Conservation (phyloP, 2,329 filamentous ascomycete species). For the Escovopsis sp. region DNA sequence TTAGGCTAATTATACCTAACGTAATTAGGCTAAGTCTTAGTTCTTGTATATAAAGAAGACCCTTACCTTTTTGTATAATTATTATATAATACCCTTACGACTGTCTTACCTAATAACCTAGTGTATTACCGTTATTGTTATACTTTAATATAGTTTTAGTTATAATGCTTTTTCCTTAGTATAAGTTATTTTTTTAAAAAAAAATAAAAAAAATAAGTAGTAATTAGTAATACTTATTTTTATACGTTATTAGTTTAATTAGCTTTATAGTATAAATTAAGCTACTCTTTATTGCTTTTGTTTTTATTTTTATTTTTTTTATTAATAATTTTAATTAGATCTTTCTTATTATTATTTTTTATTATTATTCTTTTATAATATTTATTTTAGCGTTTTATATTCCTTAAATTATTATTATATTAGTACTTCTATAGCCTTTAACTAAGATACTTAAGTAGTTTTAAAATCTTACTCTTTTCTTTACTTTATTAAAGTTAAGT, state of each 20-base stretch:
- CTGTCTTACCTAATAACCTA: too few relatives aligned
- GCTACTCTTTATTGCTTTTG: not conserved
- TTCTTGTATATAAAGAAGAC: too few relatives aligned
- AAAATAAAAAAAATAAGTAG: too few relatives aligned
- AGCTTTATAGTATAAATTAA: not conserved
- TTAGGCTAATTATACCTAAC: too few relatives aligned
- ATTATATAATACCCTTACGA: too few relatives aligned
- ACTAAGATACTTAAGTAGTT: too few relatives aligned
- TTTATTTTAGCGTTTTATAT: not conserved
- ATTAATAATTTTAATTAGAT: not conserved
- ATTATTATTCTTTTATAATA: not conserved
- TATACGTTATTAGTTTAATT: not conserved
- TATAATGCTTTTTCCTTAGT: not conserved
- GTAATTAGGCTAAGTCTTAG: too few relatives aligned
- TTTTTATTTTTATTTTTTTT: not conserved
- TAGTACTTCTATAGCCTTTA: not conserved
- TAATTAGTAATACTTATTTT: not conserved
- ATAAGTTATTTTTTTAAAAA: not conserved
- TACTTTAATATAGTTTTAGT: not conserved
- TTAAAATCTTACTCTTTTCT: too few relatives aligned
- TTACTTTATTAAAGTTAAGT: too few relatives aligned
- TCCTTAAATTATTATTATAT: not conserved
- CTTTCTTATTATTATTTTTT: not conserved
- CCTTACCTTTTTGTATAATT: too few relatives aligned
- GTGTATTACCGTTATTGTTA: not conserved